These are phyloP conservation scores for Yarrowia yakushimensis DNA, from an alignment of 805 yeast species.

Conservation along the genomic window DNA sequence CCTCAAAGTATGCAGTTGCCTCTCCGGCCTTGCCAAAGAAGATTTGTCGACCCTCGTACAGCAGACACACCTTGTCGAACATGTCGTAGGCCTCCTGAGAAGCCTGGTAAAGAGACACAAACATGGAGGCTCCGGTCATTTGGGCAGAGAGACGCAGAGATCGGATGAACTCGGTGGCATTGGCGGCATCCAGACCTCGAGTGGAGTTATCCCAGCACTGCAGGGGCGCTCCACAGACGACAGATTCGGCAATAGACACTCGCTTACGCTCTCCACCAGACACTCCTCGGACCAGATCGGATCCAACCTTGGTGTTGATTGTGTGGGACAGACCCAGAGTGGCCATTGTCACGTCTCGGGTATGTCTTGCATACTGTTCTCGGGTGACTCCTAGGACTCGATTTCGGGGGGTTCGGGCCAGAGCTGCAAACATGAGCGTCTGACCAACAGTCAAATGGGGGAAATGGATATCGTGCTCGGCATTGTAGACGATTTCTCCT, in stretches of 20 bases:
- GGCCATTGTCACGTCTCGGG: slow-evolving; percentile 52
- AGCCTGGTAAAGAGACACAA: slow-evolving; percentile 67
- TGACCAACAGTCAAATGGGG: slow-evolving; percentile 66
- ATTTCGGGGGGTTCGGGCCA: slow-evolving; percentile 57
- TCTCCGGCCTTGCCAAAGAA: slow-evolving; percentile 52
- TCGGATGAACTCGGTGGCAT: slow-evolving; percentile 62
- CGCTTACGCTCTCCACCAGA: slow-evolving; percentile 74
- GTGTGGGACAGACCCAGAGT: slow-evolving; percentile 52
- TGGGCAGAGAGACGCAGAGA: slow-evolving; percentile 59
- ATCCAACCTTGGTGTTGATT: slow-evolving; percentile 60
- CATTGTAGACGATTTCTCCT: slow-evolving; percentile 69
- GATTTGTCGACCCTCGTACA: slow-evolving; percentile 60
- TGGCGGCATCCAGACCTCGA: slow-evolving; percentile 66
- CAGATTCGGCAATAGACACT: slow-evolving; percentile 64
- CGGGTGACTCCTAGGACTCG: slow-evolving; percentile 60
- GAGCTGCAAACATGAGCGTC: slow-evolving; percentile 62
- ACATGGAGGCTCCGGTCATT: slow-evolving; percentile 52
- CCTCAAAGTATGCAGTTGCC: slow-evolving; percentile 49
- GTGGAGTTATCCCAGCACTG: slow-evolving; percentile 70
- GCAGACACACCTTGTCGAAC: slow-evolving; percentile 58
- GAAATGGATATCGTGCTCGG: slow-evolving; percentile 65
- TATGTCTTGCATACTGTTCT: slow-evolving; percentile 51
- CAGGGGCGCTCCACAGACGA: slow-evolving; percentile 45
- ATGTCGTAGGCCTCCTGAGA: slow-evolving; percentile 59
- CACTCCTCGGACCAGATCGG: slow-evolving; percentile 64